phyloP scores from a whole-genome alignment of 2,329 filamentous ascomycete species.

The Cryphonectria naterciae region DNA sequence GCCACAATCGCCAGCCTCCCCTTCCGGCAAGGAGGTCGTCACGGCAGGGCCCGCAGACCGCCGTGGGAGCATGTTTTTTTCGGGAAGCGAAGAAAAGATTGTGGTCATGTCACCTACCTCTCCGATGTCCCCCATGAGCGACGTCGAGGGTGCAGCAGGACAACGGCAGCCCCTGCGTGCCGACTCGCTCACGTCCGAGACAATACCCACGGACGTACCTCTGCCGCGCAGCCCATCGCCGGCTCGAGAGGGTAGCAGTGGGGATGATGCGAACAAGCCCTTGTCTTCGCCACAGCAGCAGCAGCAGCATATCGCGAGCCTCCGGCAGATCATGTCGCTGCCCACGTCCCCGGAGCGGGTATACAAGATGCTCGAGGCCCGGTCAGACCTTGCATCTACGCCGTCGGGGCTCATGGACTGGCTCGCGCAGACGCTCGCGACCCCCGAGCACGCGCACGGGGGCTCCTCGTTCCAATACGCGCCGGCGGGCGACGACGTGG shows the following conservation, averaged over 20 bases:
- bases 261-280: conserved; percentile 5
- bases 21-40: conserved; percentile 38
- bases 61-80: conserved; percentile 33
- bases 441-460: conserved; percentile 53
- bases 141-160: conserved; percentile 41
- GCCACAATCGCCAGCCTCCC: conserved; percentile 50
- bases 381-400: conserved; percentile 69
- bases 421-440: conserved; percentile 51
- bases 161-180: conserved; percentile 32
- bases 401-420: conserved; percentile 74
- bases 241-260: background rate
- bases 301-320: conserved; percentile 54
- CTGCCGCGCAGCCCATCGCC: conserved; percentile 25
- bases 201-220: conserved; percentile 16
- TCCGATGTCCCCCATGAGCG: conserved; percentile 40
- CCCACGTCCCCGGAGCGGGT: conserved; percentile 70
- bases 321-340: conserved; percentile 78
- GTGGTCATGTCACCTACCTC: conserved; percentile 39
- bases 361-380: conserved; percentile 71
- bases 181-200: conserved; percentile 4
- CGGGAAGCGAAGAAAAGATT: conserved; percentile 51
- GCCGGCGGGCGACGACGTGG: conserved; percentile 23
- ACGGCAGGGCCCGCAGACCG: conserved; percentile 32
- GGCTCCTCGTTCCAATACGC: conserved; percentile 37
- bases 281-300: conserved; percentile 34